Conservation (phyloP, 192 early-diverging fungal species). For the Coemansia sp. region DNA sequence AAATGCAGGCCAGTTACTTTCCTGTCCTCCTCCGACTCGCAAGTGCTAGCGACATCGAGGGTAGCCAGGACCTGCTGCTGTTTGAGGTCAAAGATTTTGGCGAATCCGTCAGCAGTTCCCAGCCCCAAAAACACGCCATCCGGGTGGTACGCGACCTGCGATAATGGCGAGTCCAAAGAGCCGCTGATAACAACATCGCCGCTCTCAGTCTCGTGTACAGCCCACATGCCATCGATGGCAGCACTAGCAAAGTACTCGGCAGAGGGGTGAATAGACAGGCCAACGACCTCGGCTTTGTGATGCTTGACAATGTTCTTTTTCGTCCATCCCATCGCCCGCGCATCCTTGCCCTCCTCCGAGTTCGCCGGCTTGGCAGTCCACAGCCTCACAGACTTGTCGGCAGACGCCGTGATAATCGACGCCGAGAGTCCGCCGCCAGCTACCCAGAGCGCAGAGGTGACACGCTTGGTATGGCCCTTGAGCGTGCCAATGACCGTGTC, state of each 20-base stretch:
- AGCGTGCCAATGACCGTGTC: slow-evolving; percentile 67
- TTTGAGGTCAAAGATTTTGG: slow-evolving; percentile 87
- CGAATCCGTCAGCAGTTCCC: slow-evolving; percentile 67
- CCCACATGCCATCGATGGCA: slow-evolving; percentile 76
- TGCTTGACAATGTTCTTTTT: slow-evolving; percentile 60
- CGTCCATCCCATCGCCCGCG: slow-evolving; percentile 36
- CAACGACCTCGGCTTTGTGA: slow-evolving; percentile 73
- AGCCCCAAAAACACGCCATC: slow-evolving; percentile 88
- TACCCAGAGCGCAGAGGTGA: slow-evolving; percentile 64
- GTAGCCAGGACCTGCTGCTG: slow-evolving; percentile 59
- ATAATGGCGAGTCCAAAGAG: slow-evolving; percentile 28
- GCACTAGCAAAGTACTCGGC: slow-evolving; percentile 79
- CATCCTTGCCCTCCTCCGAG: slow-evolving; percentile 21
- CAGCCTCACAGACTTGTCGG: slow-evolving; percentile 80
- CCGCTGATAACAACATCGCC: slow-evolving; percentile 23
- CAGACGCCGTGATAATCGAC: slow-evolving; percentile 70
- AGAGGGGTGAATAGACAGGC: slow-evolving; percentile 79
- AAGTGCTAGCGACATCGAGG: slow-evolving; percentile 22
- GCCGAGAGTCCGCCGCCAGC: slow-evolving; percentile 55
- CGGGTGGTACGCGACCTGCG: slow-evolving; percentile 75
- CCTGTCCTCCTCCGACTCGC: slow-evolving; percentile 13
- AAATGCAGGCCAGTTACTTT: slow-evolving; percentile 74
- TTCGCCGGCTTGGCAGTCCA: slow-evolving; percentile 63
- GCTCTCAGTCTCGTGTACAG: slow-evolving; percentile 69
- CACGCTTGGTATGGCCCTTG: slow-evolving; percentile 84